These are phyloP conservation scores for Haplosporangium gracile DNA, from an alignment of 192 early-diverging fungal genomes.

Conservation along the genomic window DNA sequence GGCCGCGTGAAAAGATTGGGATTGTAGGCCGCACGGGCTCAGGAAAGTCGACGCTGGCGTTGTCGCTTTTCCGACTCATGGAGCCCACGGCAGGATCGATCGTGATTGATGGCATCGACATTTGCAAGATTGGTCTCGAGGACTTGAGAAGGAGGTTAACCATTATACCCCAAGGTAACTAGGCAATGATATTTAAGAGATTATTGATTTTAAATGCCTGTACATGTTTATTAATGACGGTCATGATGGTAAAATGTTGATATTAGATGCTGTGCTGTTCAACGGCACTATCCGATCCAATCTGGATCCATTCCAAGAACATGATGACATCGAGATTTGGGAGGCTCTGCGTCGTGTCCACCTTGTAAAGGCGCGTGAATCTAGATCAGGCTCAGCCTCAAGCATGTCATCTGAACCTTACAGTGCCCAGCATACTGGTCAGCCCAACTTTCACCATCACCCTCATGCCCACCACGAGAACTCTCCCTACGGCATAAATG, in stretches of 20 bases:
- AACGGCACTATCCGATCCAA: slow-evolving; percentile 81
- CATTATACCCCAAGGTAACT: slow-evolving; percentile 88
- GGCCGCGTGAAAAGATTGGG: slow-evolving; percentile 85
- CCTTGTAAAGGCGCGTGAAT: slow-evolving; percentile 60
- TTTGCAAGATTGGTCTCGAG: slow-evolving; percentile 78
- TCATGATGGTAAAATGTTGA: neutral
- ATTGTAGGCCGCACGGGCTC: slow-evolving; percentile 94
- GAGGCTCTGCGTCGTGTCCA: slow-evolving; percentile 82
- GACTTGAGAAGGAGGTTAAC: slow-evolving; percentile 84
- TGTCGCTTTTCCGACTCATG: slow-evolving; percentile 85
- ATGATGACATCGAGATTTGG: slow-evolving; percentile 84
- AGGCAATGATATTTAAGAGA: neutral
- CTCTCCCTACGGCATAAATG: slow-evolving; percentile 19
- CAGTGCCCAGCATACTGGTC: slow-evolving; percentile 14
- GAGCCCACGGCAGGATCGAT: slow-evolving; percentile 80
- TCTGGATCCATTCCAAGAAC: slow-evolving; percentile 89
- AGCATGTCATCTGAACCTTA: slow-evolving; percentile 10
- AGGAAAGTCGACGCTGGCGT: slow-evolving; percentile 85
- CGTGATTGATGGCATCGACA: slow-evolving; percentile 84
- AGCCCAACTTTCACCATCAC: slow-evolving; percentile 21
- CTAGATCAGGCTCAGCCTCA: slow-evolving; percentile 27
- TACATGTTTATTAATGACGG: too few species aligned
- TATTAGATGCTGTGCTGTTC: slow-evolving; percentile 63
- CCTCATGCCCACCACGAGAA: neutral
- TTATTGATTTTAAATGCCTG: neutral